Evolutionary conservation across 768 basidiomycete species (phyloP), one percentile per base, ranked within the genome.

Genomic region (Asterophora lycoperdoides): DNA sequence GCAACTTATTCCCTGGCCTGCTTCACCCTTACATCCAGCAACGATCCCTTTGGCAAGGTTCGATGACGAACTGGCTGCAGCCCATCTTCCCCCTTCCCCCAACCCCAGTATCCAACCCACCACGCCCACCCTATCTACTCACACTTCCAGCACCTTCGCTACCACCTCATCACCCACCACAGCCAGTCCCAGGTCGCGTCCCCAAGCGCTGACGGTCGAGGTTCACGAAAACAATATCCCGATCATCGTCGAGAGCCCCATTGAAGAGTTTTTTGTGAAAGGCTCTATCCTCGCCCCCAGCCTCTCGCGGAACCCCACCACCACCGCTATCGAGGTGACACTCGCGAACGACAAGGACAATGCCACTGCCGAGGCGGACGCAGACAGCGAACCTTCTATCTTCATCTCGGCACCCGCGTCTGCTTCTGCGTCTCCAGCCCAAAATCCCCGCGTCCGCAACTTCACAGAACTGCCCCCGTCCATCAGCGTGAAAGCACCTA

Each of bases 241-340:
- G 6, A 57, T 66, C 41, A 68, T 72, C 32, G 52, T 65, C 20
- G 73, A 75, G 60, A 72, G 67, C 46, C 69, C 73, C 6, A 44
- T 62, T 6, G 71, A 72, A 48, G 32, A 37, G 41, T 46, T 44
- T 2, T 7, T 41, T 11, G 17, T 48, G 8, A 52, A 41, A 29
- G 42, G 34, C 23, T 28, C 41, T 44, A 30, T 57, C 49, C 48
- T 55, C 36, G 49, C 5, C 20, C 39, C 9, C 39, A 23, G 8
- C 11, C 19, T 11, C 19, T 40, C 30, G 8, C 30, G 30, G 9
- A 53, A 23, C 10, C 49, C 39, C 51, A 46, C 44, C 50, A 15
- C 43, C 44, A 38, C 30, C 53, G 55, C 52, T 9, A 32, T 32
- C 30, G 4, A 32, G 30, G 30, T 32, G 30, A 32, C 30, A 9